Evolutionary conservation across 352 stramenopile species (phyloP), one percentile per base, ranked within the genome.

Genomic region (Phytophthora multivora): DNA sequence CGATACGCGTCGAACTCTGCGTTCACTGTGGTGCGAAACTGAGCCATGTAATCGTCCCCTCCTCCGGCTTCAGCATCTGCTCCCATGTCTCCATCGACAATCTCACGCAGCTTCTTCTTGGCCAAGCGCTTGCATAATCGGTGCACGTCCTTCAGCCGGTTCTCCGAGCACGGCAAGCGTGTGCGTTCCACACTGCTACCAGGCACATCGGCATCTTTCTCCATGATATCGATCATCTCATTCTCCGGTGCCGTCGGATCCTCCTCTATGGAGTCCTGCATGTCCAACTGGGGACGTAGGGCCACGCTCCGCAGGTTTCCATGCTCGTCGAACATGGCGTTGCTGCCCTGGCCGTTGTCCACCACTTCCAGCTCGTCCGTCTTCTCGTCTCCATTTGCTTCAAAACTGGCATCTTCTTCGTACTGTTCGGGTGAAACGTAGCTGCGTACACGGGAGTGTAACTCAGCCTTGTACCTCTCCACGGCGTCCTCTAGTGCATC

Each of bases 401-500:
- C 79, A 63, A 85, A 88, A 15, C 57, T 51, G 7, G 59, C 67
- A 65, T 93, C 81, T 33, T 50, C 43, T 15, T 89, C 78, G 42
- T 78, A 93, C 50, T 93, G 81, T 18, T 87, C 63, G 0, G 74
- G 69, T 13, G 81, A 83, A 21, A 69, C 26, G 48, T 86, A 93
- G 26, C 36, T 62, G 15, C 68, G 66, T 9, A 96, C 73, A 18
- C 82, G 79, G 7, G 71, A 58, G 13, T 63, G 50, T 26, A 95
- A 67, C 59, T 93, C 83, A 2, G 75, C 71, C 51, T 90, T 83
- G 76, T 97, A 97, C n/a, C 79, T 46, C 50, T 82, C 73, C 1
- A 97, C 63, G 2, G 88, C 83, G 13, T 89, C 80, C 28, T 89
- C 71, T 7, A 95, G 73, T 11, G 87, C 89, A 53, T 96, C 86